Evolutionary conservation across 2,329 filamentous ascomycete genomes (phyloP).

Genomic region (Ophiostoma ulmi): DNA sequence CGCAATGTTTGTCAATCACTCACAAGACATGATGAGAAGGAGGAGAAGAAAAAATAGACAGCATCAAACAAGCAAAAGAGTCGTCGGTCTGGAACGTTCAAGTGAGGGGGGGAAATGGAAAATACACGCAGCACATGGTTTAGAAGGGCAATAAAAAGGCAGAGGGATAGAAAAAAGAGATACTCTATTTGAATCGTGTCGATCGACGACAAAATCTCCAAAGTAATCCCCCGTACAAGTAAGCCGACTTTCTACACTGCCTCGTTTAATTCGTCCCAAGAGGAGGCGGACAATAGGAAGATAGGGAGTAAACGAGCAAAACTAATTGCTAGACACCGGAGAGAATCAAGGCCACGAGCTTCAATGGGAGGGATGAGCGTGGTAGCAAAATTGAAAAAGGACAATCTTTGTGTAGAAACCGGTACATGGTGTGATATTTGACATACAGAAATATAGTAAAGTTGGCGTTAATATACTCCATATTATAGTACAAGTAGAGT

Average conservation of each 20-base stretch:
- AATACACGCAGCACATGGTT: background rate
- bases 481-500: background rate
- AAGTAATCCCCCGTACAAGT: background rate
- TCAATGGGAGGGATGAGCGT: background rate
- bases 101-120: background rate
- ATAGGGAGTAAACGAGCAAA: background rate
- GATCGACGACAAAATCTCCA: background rate
- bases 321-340: background rate
- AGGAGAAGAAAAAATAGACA: background rate
- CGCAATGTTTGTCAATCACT: background rate
- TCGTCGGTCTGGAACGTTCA: background rate
- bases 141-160: background rate
- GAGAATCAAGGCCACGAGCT: slow-evolving; percentile 5
- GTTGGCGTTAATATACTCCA: too few species aligned
- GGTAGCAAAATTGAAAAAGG: slow-evolving; percentile 4
- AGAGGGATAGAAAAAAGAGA: background rate
- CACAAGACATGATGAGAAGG: background rate
- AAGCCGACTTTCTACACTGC: background rate
- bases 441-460: too few species aligned
- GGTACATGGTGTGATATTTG: background rate
- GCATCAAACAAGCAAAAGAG: background rate
- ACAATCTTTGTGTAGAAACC: background rate
- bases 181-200: background rate
- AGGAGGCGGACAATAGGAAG: background rate
- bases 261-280: background rate